These are phyloP conservation scores for Cadophora sp. DNA, from an alignment of 2,329 filamentous ascomycete genomes.

Conservation along the genomic window DNA sequence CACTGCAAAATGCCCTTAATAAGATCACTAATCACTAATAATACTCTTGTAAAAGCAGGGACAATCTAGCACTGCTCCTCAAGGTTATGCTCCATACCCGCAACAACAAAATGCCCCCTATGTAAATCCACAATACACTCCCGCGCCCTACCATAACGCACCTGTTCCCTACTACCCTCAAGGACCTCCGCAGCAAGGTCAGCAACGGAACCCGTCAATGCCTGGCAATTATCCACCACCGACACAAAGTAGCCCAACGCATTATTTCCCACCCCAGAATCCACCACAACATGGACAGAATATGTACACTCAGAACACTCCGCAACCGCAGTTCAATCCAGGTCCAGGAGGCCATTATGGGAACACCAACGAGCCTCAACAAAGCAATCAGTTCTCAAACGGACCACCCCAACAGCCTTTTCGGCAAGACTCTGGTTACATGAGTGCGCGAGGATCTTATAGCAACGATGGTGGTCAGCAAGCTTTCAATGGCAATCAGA, in stretches of 20 bases:
- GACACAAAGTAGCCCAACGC: constrained; percentile 26
- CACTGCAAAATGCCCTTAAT: too few species aligned
- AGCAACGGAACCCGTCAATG: constrained; percentile 15
- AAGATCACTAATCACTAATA: background rate
- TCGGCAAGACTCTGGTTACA: constrained; percentile 43
- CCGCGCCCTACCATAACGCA: background rate
- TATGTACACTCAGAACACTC: constrained; percentile 8
- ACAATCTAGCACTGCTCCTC: constrained; percentile 11
- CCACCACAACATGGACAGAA: constrained; percentile 21
- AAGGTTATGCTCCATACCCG: background rate
- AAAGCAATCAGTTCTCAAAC: constrained; percentile 12
- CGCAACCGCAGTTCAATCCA: constrained; percentile 18
- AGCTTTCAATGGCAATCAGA: constrained; percentile 24
- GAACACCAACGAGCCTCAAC: constrained; percentile 11
- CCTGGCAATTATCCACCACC: constrained; percentile 19
- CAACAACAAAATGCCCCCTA: constrained; percentile 11
- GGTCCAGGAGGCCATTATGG: constrained; percentile 10
- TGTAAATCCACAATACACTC: constrained; percentile 5
- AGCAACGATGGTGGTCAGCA: constrained; percentile 33
- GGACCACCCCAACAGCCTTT: constrained; percentile 21
- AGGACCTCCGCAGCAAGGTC: constrained; percentile 21
- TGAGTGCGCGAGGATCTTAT: constrained; percentile 39
- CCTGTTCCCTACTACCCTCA: background rate
- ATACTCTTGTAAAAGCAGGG: background rate
- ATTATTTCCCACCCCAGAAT: constrained; percentile 29